phyloP scores from a whole-genome alignment of 1,139 yeast species.

The Pichia sp. region DNA sequence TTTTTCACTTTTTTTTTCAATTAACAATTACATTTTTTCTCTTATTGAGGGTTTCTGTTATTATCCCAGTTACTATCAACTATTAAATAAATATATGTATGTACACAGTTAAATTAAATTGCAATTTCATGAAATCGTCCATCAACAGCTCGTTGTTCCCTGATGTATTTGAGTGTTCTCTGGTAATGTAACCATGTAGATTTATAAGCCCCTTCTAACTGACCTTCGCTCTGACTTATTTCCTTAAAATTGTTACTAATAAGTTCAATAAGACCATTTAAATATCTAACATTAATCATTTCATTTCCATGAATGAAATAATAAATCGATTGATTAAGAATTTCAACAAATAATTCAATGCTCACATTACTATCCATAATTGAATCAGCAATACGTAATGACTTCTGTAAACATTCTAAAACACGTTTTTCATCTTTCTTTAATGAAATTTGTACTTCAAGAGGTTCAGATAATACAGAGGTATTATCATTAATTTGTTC shows the following conservation, averaged over 20 bases:
- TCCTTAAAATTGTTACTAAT: conserved; percentile 70
- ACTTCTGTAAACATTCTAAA: conserved; percentile 63
- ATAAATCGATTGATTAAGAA: conserved; percentile 75
- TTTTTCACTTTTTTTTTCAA: not conserved
- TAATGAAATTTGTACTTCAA: conserved; percentile 20
- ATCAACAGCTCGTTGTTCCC: conserved; percentile 59
- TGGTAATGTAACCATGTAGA: conserved; percentile 49
- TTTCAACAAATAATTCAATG: conserved; percentile 80
- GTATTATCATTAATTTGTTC: conserved; percentile 4
- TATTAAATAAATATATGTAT: not conserved
- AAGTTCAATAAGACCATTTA: conserved; percentile 81
- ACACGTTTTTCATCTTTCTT: conserved; percentile 56
- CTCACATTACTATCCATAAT: conserved; percentile 81
- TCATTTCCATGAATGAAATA: conserved; percentile 80
- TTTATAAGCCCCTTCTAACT: conserved; percentile 19
- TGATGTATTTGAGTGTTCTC: conserved; percentile 62
- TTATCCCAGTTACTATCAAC: not conserved
- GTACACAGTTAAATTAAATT: not conserved
- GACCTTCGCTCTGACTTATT: conserved; percentile 28
- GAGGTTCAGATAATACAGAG: not conserved
- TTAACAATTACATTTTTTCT: not conserved
- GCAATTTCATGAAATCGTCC: conserved; percentile 40
- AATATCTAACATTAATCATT: conserved; percentile 62
- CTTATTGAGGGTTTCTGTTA: conserved; percentile 3
- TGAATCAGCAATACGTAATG: conserved; percentile 86